Evolutionary conservation across 2,329 filamentous ascomycete species (phyloP), one percentile per base, ranked within the genome.

Genomic region (Botrytis byssoidea): DNA sequence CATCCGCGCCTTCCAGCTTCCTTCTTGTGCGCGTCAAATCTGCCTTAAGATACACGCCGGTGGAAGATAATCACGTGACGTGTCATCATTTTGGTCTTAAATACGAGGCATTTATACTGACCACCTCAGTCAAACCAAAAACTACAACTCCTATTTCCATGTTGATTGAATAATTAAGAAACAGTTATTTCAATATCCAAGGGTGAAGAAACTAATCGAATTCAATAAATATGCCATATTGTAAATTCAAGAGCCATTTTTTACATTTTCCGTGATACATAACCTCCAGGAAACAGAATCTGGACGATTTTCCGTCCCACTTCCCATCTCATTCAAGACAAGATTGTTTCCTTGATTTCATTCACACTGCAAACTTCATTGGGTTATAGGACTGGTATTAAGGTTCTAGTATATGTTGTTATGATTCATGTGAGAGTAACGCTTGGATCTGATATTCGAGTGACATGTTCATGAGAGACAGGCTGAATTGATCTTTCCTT

Each of bases 11-110:
- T 71, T 71, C 66, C 48, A 57, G 32, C 51, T 44, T 71, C 57
- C 51, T 44, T 71, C 57, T 51, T 64, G 42, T 42, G 59, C 69
- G 69, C 44, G 59, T 71, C 59, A 61, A 37, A 40, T 71, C 60
- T 71, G 69, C 69, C 69, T 71, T 65, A 59, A 51, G 69, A 55
- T 46, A 20, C 46, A 40, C 46, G 46, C 65, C 35, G 66, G 10
- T 40, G 35, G 29, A 42, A 29, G 46, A 25, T 12, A 20, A 42
- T 57, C 46, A 67, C 65, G 46, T 67, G 61, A 2, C 2, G 8
- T 25, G 25, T 7, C n/a, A 5, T 9, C 8, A 16, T n/a, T n/a
- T 25, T 40, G 12, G 60, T 35, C 60, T 42, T 63, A 8, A 4
- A 63, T 63, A 42, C 18, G 12, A 63, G 60, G 60, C 60, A 63